Conservation (phyloP, 2,329 filamentous ascomycete genomes). For the Thermoascus crustaceus region DNA sequence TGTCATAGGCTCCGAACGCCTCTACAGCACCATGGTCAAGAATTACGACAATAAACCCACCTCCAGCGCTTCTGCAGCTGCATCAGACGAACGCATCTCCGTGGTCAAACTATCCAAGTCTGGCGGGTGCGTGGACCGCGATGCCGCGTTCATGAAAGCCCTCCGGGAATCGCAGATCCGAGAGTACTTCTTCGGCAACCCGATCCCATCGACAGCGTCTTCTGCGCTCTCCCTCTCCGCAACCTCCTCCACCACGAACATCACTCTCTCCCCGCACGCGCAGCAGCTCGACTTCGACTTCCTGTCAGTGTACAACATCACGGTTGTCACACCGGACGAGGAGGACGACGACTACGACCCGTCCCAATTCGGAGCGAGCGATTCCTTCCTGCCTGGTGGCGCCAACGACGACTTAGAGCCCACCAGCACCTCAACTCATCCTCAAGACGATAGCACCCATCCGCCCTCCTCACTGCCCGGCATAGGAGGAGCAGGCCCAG, state of each 20-base stretch:
- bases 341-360: constrained; percentile 42
- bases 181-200: constrained; percentile 88
- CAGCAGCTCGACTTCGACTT: constrained; percentile 73
- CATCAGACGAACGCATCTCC: constrained; percentile 57
- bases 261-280: constrained; percentile 77
- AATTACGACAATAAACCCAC: constrained; percentile 52
- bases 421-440: constrained; percentile 12
- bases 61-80: constrained; percentile 36
- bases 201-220: constrained; percentile 31
- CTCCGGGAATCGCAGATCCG: constrained; percentile 69
- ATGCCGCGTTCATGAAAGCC: constrained; percentile 64
- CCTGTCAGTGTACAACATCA: constrained; percentile 63
- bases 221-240: constrained; percentile 26
- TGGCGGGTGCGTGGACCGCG: constrained; percentile 71
- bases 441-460: constrained; percentile 12
- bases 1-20: constrained; percentile 67
- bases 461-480: constrained; percentile 16
- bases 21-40: constrained; percentile 66
- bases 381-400: constrained; percentile 30
- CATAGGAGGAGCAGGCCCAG: constrained; percentile 13
- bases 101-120: constrained; percentile 77
- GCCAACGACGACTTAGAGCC: too few species aligned
- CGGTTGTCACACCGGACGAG: constrained; percentile 48
- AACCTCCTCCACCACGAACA: constrained; percentile 41
- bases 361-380: constrained; percentile 21